Evolutionary conservation across 805 yeast species (phyloP), one percentile per base, ranked within the genome.

Genomic region (Priceomyces medius): DNA sequence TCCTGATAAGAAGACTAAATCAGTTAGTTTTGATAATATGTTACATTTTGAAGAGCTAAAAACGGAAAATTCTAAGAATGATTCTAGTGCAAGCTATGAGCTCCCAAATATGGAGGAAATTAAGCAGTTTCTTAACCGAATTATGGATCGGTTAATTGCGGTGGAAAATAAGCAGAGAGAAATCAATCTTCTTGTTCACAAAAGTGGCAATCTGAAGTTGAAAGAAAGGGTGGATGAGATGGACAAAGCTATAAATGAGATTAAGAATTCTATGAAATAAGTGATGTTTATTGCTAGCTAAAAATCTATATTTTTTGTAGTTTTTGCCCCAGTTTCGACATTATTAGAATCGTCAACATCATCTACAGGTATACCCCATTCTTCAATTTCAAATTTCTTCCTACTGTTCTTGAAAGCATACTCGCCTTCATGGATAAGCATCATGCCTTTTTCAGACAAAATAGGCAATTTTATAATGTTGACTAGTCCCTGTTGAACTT

Each of bases 301-400:
- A 37, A 64, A 68, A 18, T 68, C 73, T 12, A 68, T 58, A 44
- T 58, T 54, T 50, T 66, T 64, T 5, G 63, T 59, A 16, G 71
- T 63, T 39, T 60, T 57, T 27, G 49, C 54, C 28, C 29, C 43
- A 31, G 10, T 20, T 37, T 43, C 41, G 19, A 39, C 56, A 3
- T 61, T 66, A 4, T 66, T 76, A 12, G 74, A 56, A 10, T 53
- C 83, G n/a, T 74, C 85, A 19, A 35, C 38, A 43, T 85, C 95
- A 43, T 89, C 97, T 2, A 91, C 96, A 0, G 99, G 98, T 38
- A 93, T 93, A n/a, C 96, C 88, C 96, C 97, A 93, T 54, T 83
- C 88, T 50, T 87, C 91, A 40, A 93, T 83, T 54, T 87, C 96
- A 57, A 91, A 88, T 53, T 77, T 81, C 60, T 81, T 80, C 47